These are phyloP conservation scores for Chytridiales sp. DNA, from an alignment of 371 early-diverging fungal genomes.

Conservation along the genomic window DNA sequence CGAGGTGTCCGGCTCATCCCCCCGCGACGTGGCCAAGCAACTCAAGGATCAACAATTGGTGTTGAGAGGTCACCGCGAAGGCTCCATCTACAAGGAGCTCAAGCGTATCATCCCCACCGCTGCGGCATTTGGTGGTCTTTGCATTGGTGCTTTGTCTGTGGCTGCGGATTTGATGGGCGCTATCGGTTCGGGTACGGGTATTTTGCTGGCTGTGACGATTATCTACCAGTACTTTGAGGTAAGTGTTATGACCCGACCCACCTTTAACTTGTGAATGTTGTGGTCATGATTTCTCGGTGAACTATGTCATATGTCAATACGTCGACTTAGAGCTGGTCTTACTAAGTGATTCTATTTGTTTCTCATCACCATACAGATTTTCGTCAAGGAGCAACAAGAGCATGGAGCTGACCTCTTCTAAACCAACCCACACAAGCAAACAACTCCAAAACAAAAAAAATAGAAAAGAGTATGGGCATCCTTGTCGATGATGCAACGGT, in stretches of 20 bases:
- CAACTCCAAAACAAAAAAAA: too few species aligned
- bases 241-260: constrained; percentile 63
- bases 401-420: constrained; percentile 47
- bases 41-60: constrained; percentile 97
- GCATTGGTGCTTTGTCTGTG: constrained; percentile 93
- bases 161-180: constrained; percentile 93
- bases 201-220: constrained; percentile 97
- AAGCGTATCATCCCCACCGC: constrained; percentile 97
- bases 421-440: too few species aligned
- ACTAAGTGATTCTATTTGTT: constrained; percentile 10
- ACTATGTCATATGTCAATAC: background rate
- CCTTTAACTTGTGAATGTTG: background rate
- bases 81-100: constrained; percentile 96
- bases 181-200: constrained; percentile 99
- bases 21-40: constrained; percentile 95
- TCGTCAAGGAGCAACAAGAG: constrained; percentile 92
- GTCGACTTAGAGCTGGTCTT: background rate
- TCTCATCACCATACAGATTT: constrained; percentile 93
- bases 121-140: constrained; percentile 94
- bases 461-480: too few species aligned
- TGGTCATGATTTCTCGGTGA: background rate
- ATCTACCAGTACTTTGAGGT: constrained; percentile 99
- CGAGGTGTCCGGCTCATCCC: constrained; percentile 97
- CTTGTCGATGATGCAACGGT: too few species aligned
- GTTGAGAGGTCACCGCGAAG: constrained; percentile 93